Base-by-base conservation (phyloP, 1,284 basidiomycete species). In the Rhodotorula sp. region DNA sequence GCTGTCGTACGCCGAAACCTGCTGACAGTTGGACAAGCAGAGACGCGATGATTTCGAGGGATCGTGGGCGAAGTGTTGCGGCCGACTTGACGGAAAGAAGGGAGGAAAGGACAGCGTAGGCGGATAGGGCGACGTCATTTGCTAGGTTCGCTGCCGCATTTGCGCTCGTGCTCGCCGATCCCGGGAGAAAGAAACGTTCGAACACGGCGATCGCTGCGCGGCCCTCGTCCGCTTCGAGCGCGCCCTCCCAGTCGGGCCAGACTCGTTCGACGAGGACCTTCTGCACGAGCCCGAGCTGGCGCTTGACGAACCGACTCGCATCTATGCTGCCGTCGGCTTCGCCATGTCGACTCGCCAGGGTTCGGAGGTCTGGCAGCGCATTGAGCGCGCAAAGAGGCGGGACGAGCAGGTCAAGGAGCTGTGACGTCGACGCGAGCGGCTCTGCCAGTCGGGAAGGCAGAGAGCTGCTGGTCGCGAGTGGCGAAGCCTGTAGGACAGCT, bases 11-110 rank as follows among this genome's bases (percentile, higher is more conserved):
- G 25, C 45, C 55, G 67, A 71, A 71, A 13, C 10, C 4, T 2
- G 81, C 86, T 78, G 91, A 93, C 13, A 94, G 83, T 27, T 81
- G 83, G n/a, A 82, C 82, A 25, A 94, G 82, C 0, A 90, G 73
- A 3, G 70, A 25, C 9, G 82, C 68, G 4, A 79, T 61, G 69
- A 80, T 78, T 2, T 69, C 63, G 27, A 81, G 66, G 14, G 79
- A 68, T 25, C 76, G 72, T 7, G 72, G 59, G 9, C 58, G 62
- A n/a, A 70, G 73, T 2, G 53, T 21, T 4, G 54, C 59, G 80
- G 78, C 52, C 12, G 61, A 48, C 3, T 9, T 83, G 79, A 49
- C 81, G 82, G 50, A 89, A 72, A 14, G 85, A 82, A 70, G 27
- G 10, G 71, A 50, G 12, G 67, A 61, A 7, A 77, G 66, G 41